Evolutionary conservation across 1,284 basidiomycete species (phyloP).

Genomic region (Fistulina hepatica): DNA sequence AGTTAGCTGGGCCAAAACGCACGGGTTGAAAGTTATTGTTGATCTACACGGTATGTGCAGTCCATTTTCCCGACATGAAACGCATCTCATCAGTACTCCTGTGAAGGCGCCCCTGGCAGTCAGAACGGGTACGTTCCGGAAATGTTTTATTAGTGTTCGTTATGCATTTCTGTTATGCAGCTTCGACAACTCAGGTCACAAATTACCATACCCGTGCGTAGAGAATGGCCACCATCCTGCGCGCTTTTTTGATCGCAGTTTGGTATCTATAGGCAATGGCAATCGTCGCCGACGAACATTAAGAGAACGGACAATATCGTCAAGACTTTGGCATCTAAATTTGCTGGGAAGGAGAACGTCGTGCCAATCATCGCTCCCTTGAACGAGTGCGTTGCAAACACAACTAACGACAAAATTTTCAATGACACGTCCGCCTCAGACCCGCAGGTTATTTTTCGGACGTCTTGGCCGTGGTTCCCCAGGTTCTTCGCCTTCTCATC

Average conservation of each 20-base stretch:
- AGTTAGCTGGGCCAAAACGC: constrained; percentile 64
- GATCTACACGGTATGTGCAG: constrained; percentile 58
- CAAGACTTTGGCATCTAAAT: constrained; percentile 50
- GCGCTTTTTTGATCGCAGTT: too few relatives aligned
- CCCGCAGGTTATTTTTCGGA: constrained; percentile 63
- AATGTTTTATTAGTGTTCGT: constrained; percentile 1
- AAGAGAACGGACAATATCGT: constrained; percentile 63
- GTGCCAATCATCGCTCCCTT: constrained; percentile 68
- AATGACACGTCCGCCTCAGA: constrained; percentile 41
- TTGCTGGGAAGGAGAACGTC: constrained; percentile 40
- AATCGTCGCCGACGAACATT: constrained; percentile 53
- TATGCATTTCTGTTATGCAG: constrained; percentile 23
- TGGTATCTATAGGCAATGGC: constrained; percentile 69
- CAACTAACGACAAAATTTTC: background rate
- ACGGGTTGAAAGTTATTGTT: constrained; percentile 74
- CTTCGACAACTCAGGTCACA: constrained; percentile 84
- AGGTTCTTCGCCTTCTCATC: constrained; percentile 25
- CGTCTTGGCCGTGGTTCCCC: constrained; percentile 45
- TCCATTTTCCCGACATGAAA: background rate
- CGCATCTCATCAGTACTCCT: background rate
- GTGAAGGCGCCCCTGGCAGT: constrained; percentile 9
- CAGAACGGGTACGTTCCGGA: constrained; percentile 66
- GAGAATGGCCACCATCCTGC: too few relatives aligned
- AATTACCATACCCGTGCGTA: constrained; percentile 43
- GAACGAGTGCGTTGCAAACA: constrained; percentile 64